phyloP scores from a whole-genome alignment of 1,284 basidiomycete genomes.

The Ceratorhiza oryzae-sativae region DNA sequence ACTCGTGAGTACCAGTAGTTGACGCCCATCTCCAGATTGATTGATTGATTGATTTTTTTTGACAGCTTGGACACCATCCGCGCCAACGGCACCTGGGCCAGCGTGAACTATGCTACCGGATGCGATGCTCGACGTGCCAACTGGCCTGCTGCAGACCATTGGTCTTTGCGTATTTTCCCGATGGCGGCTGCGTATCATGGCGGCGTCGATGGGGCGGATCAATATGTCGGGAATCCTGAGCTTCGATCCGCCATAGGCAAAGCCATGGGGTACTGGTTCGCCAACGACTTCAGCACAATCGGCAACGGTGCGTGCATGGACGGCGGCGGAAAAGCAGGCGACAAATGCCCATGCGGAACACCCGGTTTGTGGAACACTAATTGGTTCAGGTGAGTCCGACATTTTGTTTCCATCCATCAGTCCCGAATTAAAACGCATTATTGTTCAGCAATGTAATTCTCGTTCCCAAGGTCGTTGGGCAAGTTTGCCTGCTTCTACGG shows the following conservation, averaged over 20 bases:
- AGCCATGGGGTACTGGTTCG: slow-evolving; percentile 72
- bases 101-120: slow-evolving; percentile 64
- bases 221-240: slow-evolving; percentile 53
- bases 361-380: slow-evolving; percentile 71
- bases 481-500: slow-evolving; percentile 63
- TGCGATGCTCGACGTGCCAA: slow-evolving; percentile 66
- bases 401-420: too few relatives aligned
- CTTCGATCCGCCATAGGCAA: slow-evolving; percentile 55
- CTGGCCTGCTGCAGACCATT: slow-evolving; percentile 68
- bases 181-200: slow-evolving; percentile 52
- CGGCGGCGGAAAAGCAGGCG: slow-evolving; percentile 55
- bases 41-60: too few relatives aligned
- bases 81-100: slow-evolving; percentile 43
- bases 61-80: not conserved
- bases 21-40: too few relatives aligned
- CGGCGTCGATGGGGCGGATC: not conserved
- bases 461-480: slow-evolving; percentile 62
- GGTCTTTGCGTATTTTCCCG: slow-evolving; percentile 56
- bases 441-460: slow-evolving; percentile 59
- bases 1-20: not conserved
- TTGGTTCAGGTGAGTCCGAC: slow-evolving; percentile 57
- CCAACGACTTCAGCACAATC: slow-evolving; percentile 61
- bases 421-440: not conserved
- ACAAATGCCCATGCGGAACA: slow-evolving; percentile 61
- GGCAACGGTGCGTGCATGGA: slow-evolving; percentile 57